These are phyloP conservation scores for Hypomyces rosellus DNA, from an alignment of 2,329 filamentous ascomycete genomes.

Conservation along the genomic window DNA sequence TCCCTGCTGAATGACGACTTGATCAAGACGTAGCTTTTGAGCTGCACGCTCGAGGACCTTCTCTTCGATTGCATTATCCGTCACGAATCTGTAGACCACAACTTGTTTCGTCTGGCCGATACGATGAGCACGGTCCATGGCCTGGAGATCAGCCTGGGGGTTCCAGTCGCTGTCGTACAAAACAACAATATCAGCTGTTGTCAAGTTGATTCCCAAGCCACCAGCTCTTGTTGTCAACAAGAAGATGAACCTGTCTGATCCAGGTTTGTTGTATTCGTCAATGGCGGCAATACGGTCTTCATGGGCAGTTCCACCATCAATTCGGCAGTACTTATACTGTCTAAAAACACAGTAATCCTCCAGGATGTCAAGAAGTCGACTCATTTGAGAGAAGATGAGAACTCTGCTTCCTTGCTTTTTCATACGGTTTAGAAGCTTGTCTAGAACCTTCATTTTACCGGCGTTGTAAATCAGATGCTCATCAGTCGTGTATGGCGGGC, in stretches of 20 bases:
- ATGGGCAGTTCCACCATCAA: constrained; percentile 92
- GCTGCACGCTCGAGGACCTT: constrained; percentile 95
- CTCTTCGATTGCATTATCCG: constrained; percentile 96
- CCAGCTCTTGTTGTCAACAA: constrained; percentile 91
- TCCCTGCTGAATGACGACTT: constrained; percentile 96
- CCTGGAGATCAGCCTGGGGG: constrained; percentile 94
- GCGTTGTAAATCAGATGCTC: constrained; percentile 91
- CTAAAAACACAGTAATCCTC: constrained; percentile 98
- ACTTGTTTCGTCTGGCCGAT: constrained; percentile 99
- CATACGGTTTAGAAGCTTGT: constrained; percentile 81
- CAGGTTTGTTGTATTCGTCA: constrained; percentile 95
- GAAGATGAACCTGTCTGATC: constrained; percentile 94
- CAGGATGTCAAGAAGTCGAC: constrained; percentile 88
- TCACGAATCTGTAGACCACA: constrained; percentile 92
- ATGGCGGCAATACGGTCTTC: constrained; percentile 97
- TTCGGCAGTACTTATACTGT: constrained; percentile 91
- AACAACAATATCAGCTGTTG: constrained; percentile 88
- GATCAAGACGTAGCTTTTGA: constrained; percentile 91
- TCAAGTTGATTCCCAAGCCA: constrained; percentile 94
- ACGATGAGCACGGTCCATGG: constrained; percentile 97
- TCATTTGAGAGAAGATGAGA: constrained; percentile 99
- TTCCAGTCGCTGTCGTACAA: constrained; percentile 99
- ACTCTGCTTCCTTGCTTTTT: constrained; percentile 84
- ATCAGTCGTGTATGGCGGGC: constrained; percentile 95
- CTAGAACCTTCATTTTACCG: constrained; percentile 95